Base-by-base conservation (phyloP, 345 rosid genomes). In the Arabis alpina region DNA sequence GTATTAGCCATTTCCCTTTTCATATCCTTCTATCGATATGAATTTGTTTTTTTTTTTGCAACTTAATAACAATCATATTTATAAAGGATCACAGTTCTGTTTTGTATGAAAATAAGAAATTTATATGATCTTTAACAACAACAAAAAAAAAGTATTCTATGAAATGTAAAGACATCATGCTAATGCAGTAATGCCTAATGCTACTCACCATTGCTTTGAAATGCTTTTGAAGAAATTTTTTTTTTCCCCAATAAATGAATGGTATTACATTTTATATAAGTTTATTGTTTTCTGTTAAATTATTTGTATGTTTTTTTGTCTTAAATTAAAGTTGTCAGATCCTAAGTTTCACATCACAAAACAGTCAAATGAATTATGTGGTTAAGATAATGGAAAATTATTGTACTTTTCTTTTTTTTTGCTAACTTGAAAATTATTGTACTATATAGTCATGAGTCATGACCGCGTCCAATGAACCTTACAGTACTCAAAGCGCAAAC, bases 401-500 rank as follows among this genome's bases (percentile, higher is more conserved):
- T 72, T 72, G 76, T 54, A 72, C 76, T 45, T 19, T 19, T 19
- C 23, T 19, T 19, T 19, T 19, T 19, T 19, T 19, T 19, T 0
- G 23, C 23, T 19, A 19, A 19, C 23, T 19, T 19, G 23, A 19
- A 19, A 19, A 19, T 19, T 19, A 19, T 32, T 28, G 32, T 28
- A 28, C 4, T 44, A 40, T 37, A 36, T n/a, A 30, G 50, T 64
- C 50, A 16, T 55, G 57, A 53, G 34, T 54, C 57, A 64, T 55
- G 76, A 55, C 76, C 65, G 64, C 51, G 58, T 72, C 51, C 65
- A 48, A 11, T 55, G 65, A 47, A 72, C 76, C 63, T 55, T 12
- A 11, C 64, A 19, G 23, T 19, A 39, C 9, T 28, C 50, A 27
- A 37, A 23, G 11, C 24, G 39, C 51, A 44, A 39, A 54, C 49